Evolutionary conservation across 192 early-diverging fungal species (phyloP), one percentile per base, ranked within the genome.

Genomic region (Coemansia aciculifera): DNA sequence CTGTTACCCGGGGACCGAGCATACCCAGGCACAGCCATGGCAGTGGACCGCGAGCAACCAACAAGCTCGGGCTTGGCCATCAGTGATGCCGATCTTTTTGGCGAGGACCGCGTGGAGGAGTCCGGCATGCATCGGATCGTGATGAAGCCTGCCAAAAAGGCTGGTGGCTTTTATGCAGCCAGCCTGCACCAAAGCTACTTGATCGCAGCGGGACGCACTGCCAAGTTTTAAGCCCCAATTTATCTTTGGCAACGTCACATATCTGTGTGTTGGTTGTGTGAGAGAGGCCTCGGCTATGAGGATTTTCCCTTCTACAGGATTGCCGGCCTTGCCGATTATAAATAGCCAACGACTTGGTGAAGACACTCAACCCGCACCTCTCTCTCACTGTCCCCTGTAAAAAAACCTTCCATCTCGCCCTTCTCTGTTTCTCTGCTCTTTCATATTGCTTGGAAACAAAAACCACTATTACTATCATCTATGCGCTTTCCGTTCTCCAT

Each of bases 401-500:
- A 42, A 42, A 43, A 43, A 21, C 46, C 46, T 48, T 48, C 46
- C 46, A 48, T 48, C 46, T 48, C 46, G 2, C 21, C 15, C n/a
- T 36, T 31, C 12, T n/a, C 32, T 36, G n/a, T 59, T 17, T 59
- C 29, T 29, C 15, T 46, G 17, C 6, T 46, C 43, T 46, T 46
- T 2, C 7, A 3, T 15, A 42, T 42, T 15, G 40, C 40, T 46
- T 19, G 3, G 11, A 11, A 40, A 40, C 11, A 40, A 40, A 19
- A n/a, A 19, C 15, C n/a, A 43, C 2, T 17, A 15, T 44, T 1
- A n/a, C 8, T 57, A 34, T 5, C n/a, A 36, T 19, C 32, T n/a
- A 80, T 80, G 78, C 72, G 78, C 15, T 63, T 80, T 27, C 78
- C 78, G 56, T 81, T 81, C 42, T 64, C 68, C 15, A 62, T 67